Percentiles rank a stretch among this genome's conserved stretches.
Conservation (phyloP, 2,329 filamentous ascomycete genomes). For the Alternaria sp. region DNA sequence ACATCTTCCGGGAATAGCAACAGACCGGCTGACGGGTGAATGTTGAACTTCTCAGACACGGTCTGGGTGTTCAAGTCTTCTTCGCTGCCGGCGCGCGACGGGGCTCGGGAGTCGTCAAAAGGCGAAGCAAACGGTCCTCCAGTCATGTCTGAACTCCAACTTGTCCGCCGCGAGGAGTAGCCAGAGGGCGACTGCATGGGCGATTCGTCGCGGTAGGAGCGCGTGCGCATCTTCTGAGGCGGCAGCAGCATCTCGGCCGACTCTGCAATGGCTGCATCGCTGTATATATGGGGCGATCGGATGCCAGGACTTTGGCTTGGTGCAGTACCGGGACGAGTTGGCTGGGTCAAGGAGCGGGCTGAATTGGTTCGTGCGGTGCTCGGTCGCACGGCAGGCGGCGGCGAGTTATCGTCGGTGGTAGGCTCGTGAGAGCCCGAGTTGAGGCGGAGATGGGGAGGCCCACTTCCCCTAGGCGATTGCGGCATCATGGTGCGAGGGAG, state of each 20-base stretch:
- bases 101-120: constrained; percentile 68
- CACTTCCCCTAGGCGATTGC: constrained; percentile 44
- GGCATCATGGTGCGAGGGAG: constrained; percentile 43
- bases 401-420: constrained; percentile 50
- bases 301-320: constrained; percentile 32
- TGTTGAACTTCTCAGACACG: constrained; percentile 77
- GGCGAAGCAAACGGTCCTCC: constrained; percentile 62
- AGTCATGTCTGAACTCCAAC: constrained; percentile 70
- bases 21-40: constrained; percentile 71
- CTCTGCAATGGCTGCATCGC: constrained; percentile 48
- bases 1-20: constrained; percentile 76
- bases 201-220: constrained; percentile 62
- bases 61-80: constrained; percentile 76
- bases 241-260: constrained; percentile 62
- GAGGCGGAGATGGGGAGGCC: constrained; percentile 69
- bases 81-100: constrained; percentile 69
- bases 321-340: constrained; percentile 49
- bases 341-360: constrained; percentile 57
- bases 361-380: constrained; percentile 53
- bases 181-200: constrained; percentile 61
- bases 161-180: constrained; percentile 69
- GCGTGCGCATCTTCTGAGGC: constrained; percentile 58
- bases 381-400: constrained; percentile 42
- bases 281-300: constrained; percentile 48
- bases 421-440: constrained; percentile 68